Base-by-base conservation (phyloP, 2,329 filamentous ascomycete genomes). In the Stylonectria norvegica region DNA sequence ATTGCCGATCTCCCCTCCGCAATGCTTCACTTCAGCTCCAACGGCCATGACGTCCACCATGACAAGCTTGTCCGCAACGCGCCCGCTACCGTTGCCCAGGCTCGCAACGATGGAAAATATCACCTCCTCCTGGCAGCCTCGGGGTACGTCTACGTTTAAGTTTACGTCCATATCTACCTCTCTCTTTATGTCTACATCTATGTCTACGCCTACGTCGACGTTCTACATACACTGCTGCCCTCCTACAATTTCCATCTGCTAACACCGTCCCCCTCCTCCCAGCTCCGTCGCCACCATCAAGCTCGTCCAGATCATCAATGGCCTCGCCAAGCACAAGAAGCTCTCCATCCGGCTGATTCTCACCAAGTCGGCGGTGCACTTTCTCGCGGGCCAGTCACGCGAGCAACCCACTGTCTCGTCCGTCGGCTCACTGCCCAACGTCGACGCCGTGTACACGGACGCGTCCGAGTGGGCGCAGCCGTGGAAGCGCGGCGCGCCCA, bases 201-300 rank as follows among this genome's bases (percentile, higher is more conserved):
- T n/a, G n/a, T n/a, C n/a, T n/a, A n/a, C n/a, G n/a, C n/a, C n/a
- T n/a, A n/a, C n/a, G n/a, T n/a, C n/a, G n/a, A n/a, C n/a, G n/a
- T n/a, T n/a, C n/a, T n/a, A n/a, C n/a, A n/a, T n/a, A n/a, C n/a
- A n/a, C n/a, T n/a, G n/a, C n/a, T n/a, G n/a, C n/a, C n/a, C n/a
- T n/a, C n/a, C n/a, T n/a, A n/a, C n/a, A n/a, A n/a, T n/a, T n/a
- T n/a, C n/a, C n/a, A n/a, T n/a, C n/a, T n/a, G n/a, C n/a, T n/a
- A n/a, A n/a, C n/a, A n/a, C n/a, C n/a, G n/a, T n/a, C n/a, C n/a
- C n/a, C n/a, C n/a, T n/a, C n/a, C n/a, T n/a, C n/a, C n/a, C n/a
- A n/a, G 71, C 19, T 73, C 85, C 1, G 88, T 95, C n/a, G 90
- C 90, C 11, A 89, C 86, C 5, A 95, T 95, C 58, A 96, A 96